Percentiles rank a stretch among this genome's conserved stretches.
Conservation (phyloP, 257 asterid species). For the Solanum megistacrolobum region DNA sequence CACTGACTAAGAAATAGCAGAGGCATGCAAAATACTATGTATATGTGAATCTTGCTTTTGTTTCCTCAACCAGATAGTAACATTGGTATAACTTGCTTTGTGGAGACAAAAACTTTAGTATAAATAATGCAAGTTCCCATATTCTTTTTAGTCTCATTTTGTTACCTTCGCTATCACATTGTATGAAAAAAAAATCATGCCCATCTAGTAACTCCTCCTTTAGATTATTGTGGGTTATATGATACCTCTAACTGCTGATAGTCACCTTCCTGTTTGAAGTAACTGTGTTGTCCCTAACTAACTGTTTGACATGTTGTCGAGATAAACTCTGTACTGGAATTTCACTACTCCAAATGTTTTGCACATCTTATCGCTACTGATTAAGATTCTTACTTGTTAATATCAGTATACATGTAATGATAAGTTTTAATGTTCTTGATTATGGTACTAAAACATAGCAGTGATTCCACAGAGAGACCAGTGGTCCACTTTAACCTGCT, state of each 20-base stretch:
- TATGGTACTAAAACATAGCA: not conserved
- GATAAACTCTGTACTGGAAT: not conserved
- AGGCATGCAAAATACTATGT: not conserved
- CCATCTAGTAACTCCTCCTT: not conserved
- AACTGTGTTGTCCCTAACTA: not conserved
- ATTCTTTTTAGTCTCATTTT: not conserved
- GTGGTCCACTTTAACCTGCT: not conserved
- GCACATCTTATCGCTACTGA: not conserved
- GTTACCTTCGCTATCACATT: not conserved
- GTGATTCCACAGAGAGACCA: not conserved
- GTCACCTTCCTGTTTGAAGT: not conserved
- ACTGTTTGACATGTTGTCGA: not conserved
- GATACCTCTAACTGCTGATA: not conserved
- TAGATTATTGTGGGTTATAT: not conserved
- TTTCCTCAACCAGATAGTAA: not conserved
- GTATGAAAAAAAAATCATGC: not conserved
- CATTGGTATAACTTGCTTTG: not conserved
- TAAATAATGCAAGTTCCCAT: not conserved
- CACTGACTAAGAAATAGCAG: not conserved
- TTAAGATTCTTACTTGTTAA: not conserved
- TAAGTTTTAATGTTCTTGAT: not conserved
- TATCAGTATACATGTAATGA: not conserved
- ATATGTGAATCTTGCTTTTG: not conserved
- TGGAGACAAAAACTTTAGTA: not conserved
- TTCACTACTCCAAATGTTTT: not conserved